Base-by-base conservation (phyloP, 768 basidiomycete genomes). In the Chalciporus pseudorubinellus region DNA sequence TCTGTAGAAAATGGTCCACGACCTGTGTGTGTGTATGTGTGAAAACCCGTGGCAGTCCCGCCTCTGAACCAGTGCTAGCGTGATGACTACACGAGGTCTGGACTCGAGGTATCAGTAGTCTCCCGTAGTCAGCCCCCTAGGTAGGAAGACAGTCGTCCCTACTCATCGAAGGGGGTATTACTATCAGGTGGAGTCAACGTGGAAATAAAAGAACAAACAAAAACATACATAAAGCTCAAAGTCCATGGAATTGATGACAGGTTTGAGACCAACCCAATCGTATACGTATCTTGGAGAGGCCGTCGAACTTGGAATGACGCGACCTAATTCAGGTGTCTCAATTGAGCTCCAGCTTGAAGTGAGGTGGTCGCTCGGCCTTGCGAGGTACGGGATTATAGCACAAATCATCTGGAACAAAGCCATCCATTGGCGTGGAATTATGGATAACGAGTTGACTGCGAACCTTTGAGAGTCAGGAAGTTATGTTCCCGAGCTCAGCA, bases 251-350 rank as follows among this genome's bases (percentile, higher is more conserved):
- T 81, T 72, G 16, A 91, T 63, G 31, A 97, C 71, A 10, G 74
- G 67, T 42, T 76, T 77, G 16, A 93, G 92, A 8, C 89, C 92
- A 8, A 8, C 92, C 93, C 53, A 94, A 76, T 18, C 89, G 83
- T 62, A 92, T 81, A 12, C 90, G 88, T 19, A 95, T 74, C 72
- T 97, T 97, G 48, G 88, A 92, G 48, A 95, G 76, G 63, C 89
- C 91, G 65, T 97, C 94, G 66, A 95, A 92, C 36, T 93, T n/a
- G n/a, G 82, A 18, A 95, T 59, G 34, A 95, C 92, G 12, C 85
- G 81, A 3, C 94, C 94, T 19, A 80, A 77, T 58, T 83, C 79
- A 13, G 78, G 75, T 57, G 80, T 78, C 47, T 82, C 77, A n/a
- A n/a, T n/a, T n/a, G 12, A 73, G 74, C 67, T 97, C 94, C 34